Evolutionary conservation across 805 yeast genomes (phyloP), one percentile per base, ranked within the genome.

Genomic region (Naumovozyma baii): DNA sequence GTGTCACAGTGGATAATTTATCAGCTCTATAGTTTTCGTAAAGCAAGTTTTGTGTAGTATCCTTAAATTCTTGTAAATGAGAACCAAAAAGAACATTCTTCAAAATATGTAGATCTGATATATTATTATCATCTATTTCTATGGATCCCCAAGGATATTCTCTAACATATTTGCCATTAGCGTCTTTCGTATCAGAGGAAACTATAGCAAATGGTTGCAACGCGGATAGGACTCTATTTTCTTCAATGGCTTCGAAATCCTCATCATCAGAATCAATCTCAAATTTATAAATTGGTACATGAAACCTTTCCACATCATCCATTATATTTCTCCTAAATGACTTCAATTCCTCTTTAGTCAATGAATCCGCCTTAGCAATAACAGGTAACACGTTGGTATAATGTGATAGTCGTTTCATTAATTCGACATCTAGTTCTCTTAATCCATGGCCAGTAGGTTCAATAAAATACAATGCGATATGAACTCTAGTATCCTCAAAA

Each of bases 1-100:
- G 56, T 3, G 81, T 70, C 22, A 76, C 81, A 40, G 70, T 64
- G 13, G 83, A 75, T 50, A 83, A 67, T 51, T 82, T 72, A 55
- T 82, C 88, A 16, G 92, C 80, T 64, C 95, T 74, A 57, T 82
- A 83, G 42, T 79, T 77, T 55, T 83, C 94, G 60, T 83, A 83
- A 39, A 83, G 63, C 61, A 77, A 69, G 50, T 78, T 83, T 51
- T 81, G 86, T 20, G 94, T 84, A 43, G 82, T 67, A 52, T 83
- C 94, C 62, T 83, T 82, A 54, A 83, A 74, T 52, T 83, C 92
- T 56, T 78, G 82, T 48, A 83, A 66, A 57, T 85, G 94, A n/a
- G 88, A 74, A 5, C 94, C 94, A 54, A 84, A 74, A 31, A 84
- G 58, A 2, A 83, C 90, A 36, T 80, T 72, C 46, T 80, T 77